Evolutionary conservation across 768 basidiomycete species (phyloP), one percentile per base, ranked within the genome.

Genomic region (Lactarius deliciosus): DNA sequence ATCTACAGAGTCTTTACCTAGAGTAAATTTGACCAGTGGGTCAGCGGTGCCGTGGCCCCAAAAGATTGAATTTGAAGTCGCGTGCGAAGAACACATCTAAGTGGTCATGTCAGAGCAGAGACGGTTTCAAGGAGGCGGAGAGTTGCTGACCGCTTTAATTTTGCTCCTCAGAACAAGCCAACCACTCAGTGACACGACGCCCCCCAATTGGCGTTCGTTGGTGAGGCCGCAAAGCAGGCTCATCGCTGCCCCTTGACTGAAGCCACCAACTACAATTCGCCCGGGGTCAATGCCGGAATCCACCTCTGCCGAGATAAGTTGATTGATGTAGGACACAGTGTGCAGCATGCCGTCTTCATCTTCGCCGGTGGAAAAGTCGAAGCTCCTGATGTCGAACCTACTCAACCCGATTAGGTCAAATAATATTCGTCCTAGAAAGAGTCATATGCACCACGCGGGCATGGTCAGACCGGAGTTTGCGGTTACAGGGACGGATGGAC

Each of bases 1-100:
- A 8, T 86, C 81, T 43, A 82, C 77, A 9, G 91, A 90, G 58
- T 76, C 75, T 62, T 81, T 74, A 28, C 85, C 85, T 59, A 86
- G 80, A 32, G 81, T 69, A 70, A 80, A 81, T 64, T 81, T 81
- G 62, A 97, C 88, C 28, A 96, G 80, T 8, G 85, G 87, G 77
- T 98, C 95, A 18, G 75, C 80, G 7, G 80, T 83, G 28, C 94
- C 94, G 69, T 94, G 91, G 15, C 90, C 95, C 86, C 91, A 91
- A 77, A 96, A 96, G 34, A 96, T 81, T 1, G 94, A 91, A 25
- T 86, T 81, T 4, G 82, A 81, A 55, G 81, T 77, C 20, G 88
- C 85, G 70, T 87, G 80, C 11, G 82, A 77, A 18, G 84, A 83
- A 54, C 81, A 75, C 82, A 91, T 85, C 90, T 92, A 54, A 28